These are phyloP conservation scores for Syzygium aqueum DNA, from an alignment of 345 rosid species.

Conservation along the genomic window DNA sequence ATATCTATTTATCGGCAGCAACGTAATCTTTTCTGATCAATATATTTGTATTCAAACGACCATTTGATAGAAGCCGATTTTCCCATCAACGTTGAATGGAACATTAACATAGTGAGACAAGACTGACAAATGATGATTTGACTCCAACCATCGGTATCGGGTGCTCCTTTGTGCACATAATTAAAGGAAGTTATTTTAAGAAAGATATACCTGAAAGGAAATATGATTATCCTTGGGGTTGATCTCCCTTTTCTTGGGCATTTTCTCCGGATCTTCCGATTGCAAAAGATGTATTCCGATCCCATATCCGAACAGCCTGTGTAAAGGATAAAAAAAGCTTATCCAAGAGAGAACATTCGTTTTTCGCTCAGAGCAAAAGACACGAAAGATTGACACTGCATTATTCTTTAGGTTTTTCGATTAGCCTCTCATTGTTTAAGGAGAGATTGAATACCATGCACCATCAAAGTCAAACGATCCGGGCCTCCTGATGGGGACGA, in stretches of 20 bases:
- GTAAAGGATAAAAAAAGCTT: neutral
- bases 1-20: neutral
- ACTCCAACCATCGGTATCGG: neutral
- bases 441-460: constrained; percentile 50
- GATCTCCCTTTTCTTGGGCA: constrained; percentile 51
- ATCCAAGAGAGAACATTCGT: neutral
- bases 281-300: constrained; percentile 75
- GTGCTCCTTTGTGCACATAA: neutral
- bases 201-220: constrained; percentile 61
- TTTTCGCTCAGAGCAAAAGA: neutral
- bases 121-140: neutral
- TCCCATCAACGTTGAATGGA: neutral
- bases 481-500: constrained; percentile 69
- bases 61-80: neutral
- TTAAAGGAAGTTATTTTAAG: neutral
- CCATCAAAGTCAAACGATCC: constrained; percentile 80
- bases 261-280: constrained; percentile 49
- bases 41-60: neutral
- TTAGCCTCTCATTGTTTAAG: neutral
- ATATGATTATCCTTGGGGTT: constrained; percentile 88
- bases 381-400: neutral
- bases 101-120: neutral
- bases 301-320: constrained; percentile 70
- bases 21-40: neutral
- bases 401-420: neutral